A percentile compares a stretch with the other conserved stretches of the same genome.
Evolutionary conservation across 1,284 basidiomycete species (phyloP).

Genomic region (Fomitopsis pinicola): DNA sequence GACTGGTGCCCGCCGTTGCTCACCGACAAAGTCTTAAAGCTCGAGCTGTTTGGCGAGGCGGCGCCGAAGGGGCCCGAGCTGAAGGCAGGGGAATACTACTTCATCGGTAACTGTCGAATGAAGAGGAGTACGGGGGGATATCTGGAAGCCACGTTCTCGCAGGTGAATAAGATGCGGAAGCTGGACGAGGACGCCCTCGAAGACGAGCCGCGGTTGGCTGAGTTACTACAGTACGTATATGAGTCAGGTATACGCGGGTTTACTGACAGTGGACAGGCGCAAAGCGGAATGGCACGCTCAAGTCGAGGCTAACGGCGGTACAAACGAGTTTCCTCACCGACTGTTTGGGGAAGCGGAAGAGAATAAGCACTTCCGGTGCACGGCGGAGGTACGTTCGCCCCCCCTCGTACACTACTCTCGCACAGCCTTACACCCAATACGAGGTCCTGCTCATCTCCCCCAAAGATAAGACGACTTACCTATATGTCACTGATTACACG

Average conservation of each 20-base stretch:
- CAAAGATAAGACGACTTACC: constrained; percentile 29
- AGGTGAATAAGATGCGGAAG: constrained; percentile 39
- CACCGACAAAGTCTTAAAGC: constrained; percentile 40
- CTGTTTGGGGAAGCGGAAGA: constrained; percentile 42
- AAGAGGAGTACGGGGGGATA: constrained; percentile 34
- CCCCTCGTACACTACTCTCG: constrained; percentile 5
- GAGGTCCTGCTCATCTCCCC: constrained; percentile 43
- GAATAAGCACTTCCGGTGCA: constrained; percentile 46
- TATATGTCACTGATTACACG: constrained; percentile 70
- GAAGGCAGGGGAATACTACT: constrained; percentile 48
- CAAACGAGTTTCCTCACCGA: constrained; percentile 37
- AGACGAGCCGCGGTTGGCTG: constrained; percentile 35
- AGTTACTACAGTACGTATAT: constrained; percentile 47
- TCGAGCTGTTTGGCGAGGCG: constrained; percentile 56
- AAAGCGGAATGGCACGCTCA: constrained; percentile 44
- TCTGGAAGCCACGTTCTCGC: constrained; percentile 48
- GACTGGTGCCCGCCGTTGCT: constrained; percentile 47
- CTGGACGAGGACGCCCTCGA: constrained; percentile 39
- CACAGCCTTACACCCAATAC: constrained; percentile 13
- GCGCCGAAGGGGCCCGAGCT: constrained; percentile 37
- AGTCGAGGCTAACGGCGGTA: constrained; percentile 19
- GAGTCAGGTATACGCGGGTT: neutral
- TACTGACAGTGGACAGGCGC: constrained; percentile 38
- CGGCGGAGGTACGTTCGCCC: constrained; percentile 46
- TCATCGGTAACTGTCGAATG: constrained; percentile 51